These are phyloP conservation scores for Didymella sp. DNA, from an alignment of 2,329 filamentous ascomycete species.

Conservation along the genomic window DNA sequence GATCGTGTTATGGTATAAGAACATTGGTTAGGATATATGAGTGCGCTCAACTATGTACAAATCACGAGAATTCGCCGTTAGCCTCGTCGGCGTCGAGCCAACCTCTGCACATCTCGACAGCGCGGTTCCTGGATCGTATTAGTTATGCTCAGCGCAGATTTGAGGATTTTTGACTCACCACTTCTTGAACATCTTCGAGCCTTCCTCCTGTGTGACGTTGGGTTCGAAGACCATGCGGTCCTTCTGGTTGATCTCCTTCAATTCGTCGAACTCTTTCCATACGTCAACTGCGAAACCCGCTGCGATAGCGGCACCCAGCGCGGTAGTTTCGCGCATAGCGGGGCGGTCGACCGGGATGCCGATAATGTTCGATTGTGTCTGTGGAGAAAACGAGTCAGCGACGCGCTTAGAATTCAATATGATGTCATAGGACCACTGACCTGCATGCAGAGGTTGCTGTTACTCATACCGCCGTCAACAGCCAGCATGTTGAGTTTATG, in stretches of 20 bases:
- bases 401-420: constrained; percentile 11
- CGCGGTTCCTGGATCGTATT: constrained; percentile 41
- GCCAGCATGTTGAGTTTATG: constrained; percentile 76
- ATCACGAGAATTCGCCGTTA: constrained; percentile 43
- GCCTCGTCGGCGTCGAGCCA: constrained; percentile 63
- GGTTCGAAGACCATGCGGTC: constrained; percentile 75
- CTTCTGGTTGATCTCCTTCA: constrained; percentile 74
- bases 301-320: constrained; percentile 85
- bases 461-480: constrained; percentile 89
- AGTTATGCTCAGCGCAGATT: neutral
- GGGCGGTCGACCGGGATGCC: constrained; percentile 84
- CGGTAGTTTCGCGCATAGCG: constrained; percentile 88
- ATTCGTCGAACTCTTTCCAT: constrained; percentile 77
- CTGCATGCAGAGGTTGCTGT: constrained; percentile 88
- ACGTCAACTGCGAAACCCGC: constrained; percentile 83
- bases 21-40: constrained; percentile 14
- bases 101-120: constrained; percentile 79
- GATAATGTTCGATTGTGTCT: constrained; percentile 84
- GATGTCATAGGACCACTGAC: constrained; percentile 34
- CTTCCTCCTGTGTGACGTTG: constrained; percentile 64
- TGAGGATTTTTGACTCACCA: constrained; percentile 56
- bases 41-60: constrained; percentile 18
- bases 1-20: neutral
- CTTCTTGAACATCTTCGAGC: constrained; percentile 68
- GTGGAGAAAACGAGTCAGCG: constrained; percentile 25